Evolutionary conservation across 139 green algal species (phyloP), one percentile per base, ranked within the genome.

Genomic region (Trebouxia sp.): DNA sequence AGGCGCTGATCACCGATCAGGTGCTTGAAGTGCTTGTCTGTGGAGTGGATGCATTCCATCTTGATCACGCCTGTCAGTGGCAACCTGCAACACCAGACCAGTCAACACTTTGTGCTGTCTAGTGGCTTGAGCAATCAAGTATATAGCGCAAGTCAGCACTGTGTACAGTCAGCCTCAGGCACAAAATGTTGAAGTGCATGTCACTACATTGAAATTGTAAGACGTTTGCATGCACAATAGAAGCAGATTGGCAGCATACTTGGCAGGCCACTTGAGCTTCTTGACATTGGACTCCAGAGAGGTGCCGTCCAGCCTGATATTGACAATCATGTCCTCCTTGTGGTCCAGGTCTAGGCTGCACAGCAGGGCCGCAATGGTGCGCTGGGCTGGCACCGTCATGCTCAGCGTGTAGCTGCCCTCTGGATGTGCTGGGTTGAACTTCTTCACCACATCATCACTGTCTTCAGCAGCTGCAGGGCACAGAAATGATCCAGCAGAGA

Each of bases 371-470:
- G 90, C 90, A 37, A 92, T 83, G 3, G 83, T 85, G 30, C 88
- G 75, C 66, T 94, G 87, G 30, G 86, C 72, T 6, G 81, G 41
- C 0, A 76, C 42, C 8, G 65, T 67, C 69, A 94, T 80, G 80
- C 87, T 79, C 14, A 94, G 80, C 0, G 53, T 66, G 86, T 94
- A 92, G 65, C 32, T 82, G 50, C 90, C 90, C 75, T 94, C 90
- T 24, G 90, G 90, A 17, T 83, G 82, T 22, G 91, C 85, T 9
- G 90, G 89, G 85, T 94, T 93, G 85, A 94, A 94, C 48, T 86
- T 81, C 24, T 74, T 50, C 51, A 80, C 75, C 47, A 65, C 69
- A 56, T 55, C 43, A 24, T 53, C 69, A 56, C 39, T 38, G 10
- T 77, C 69, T 26, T 41, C 69, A 28, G 37, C 69, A 8, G 43